Evolutionary conservation across 805 yeast genomes (phyloP), one percentile per base, ranked within the genome.

Genomic region (Suhomyces emberorum): DNA sequence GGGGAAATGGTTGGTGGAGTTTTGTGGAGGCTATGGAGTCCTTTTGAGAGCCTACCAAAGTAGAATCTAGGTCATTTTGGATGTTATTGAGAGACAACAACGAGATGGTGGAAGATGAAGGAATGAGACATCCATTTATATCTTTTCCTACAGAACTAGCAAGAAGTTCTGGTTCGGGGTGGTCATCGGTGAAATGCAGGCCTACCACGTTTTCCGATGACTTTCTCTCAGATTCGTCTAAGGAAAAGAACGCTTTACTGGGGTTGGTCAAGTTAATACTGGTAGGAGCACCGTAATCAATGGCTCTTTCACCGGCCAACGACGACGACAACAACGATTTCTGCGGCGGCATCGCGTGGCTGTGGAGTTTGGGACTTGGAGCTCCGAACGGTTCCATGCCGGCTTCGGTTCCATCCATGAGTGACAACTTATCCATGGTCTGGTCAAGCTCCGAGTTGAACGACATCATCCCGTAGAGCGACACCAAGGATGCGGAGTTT

Each of bases 61-160:
- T 20, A 4, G 33, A 22, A 19, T 40, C 43, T 28, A 31, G 23
- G 19, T 40, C 44, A 20, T 28, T 41, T 28, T 39, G 19, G 12
- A 20, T 33, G 30, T 38, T 35, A 42, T 54, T 63, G 27, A 68
- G 51, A 3, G 69, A 63, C 8, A 68, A 51, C 3, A 68, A 49
- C 16, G 70, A 63, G 4, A 68, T 68, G 9, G 69, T 58, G 14
- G 70, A 65, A 6, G 69, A 58, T n/a, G 69, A 62, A 8, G 72
- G 72, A 16, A 68, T 61, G 30, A 68, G 38, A 18, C 63, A 46
- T 3, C 72, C 74, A 20, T 60, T 63, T 15, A 53, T 49, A 30
- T 68, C 70, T 28, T 61, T 60, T 3, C 71, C 72, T 4, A 65
- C 72, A 0, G 71, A 63, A 8, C 66, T 62, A 1, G 74, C 72